Conservation (phyloP, 805 yeast species). For the Candida glaebosa region DNA sequence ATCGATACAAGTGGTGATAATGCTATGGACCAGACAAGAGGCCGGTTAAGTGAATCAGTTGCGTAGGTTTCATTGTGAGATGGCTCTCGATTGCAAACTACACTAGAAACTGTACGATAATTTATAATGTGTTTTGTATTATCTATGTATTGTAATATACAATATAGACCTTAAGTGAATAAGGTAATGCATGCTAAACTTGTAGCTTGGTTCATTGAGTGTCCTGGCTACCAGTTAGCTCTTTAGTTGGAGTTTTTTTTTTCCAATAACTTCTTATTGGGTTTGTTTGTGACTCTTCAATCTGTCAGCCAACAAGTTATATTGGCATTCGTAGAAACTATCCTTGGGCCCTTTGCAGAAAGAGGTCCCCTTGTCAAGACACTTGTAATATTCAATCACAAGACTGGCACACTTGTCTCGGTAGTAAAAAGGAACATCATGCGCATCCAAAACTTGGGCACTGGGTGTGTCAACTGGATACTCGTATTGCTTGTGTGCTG, state of each 20-base stretch:
- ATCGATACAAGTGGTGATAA: too few relatives aligned
- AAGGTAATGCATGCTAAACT: constrained; percentile 2
- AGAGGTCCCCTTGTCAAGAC: constrained; percentile 42
- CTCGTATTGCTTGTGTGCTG: constrained; percentile 5
- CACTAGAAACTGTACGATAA: too few relatives aligned
- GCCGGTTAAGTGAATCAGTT: too few relatives aligned
- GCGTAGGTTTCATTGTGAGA: too few relatives aligned
- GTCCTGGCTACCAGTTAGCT: neutral
- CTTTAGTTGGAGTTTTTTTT: too few relatives aligned
- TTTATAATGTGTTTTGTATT: neutral
- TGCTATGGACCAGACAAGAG: too few relatives aligned
- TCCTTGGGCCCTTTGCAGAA: constrained; percentile 39
- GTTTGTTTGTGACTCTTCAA: constrained; percentile 22
- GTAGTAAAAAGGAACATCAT: constrained; percentile 40
- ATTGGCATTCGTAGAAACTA: constrained; percentile 43
- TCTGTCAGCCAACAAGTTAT: constrained; percentile 40
- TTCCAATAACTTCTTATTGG: constrained; percentile 7
- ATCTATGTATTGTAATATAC: constrained; percentile 3
- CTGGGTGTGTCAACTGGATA: constrained; percentile 12
- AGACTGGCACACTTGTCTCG: constrained; percentile 45
- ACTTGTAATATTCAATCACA: constrained; percentile 39
- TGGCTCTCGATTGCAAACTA: too few relatives aligned
- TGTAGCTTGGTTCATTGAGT: neutral
- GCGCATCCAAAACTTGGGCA: constrained; percentile 37
- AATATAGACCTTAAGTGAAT: neutral